phyloP scores from a whole-genome alignment of 768 basidiomycete genomes.

The Hypholoma fasciculare region DNA sequence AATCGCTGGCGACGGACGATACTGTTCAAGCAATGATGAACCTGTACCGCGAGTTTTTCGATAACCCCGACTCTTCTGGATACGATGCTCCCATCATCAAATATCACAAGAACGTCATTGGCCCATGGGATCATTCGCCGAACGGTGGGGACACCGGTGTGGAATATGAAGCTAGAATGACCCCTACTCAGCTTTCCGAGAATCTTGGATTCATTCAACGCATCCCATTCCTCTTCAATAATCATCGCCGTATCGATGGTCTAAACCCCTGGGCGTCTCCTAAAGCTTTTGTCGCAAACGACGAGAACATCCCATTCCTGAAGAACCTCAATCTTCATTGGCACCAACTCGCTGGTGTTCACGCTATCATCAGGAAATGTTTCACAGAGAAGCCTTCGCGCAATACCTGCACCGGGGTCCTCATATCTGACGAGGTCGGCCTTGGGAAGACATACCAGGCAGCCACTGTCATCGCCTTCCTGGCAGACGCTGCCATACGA shows the following conservation, averaged over 20 bases:
- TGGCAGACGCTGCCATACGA: constrained; percentile 9
- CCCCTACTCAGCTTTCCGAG: background rate
- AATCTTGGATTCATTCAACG: constrained; percentile 19
- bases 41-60: constrained; percentile 20
- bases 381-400: constrained; percentile 3
- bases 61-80: background rate
- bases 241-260: constrained; percentile 12
- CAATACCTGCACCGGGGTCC: constrained; percentile 8
- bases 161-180: constrained; percentile 16
- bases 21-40: constrained; percentile 14
- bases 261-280: constrained; percentile 18
- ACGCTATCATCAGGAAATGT: constrained; percentile 15
- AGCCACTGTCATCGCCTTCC: constrained; percentile 16
- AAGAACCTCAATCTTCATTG: constrained; percentile 16
- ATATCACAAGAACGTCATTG: background rate
- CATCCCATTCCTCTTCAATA: constrained; percentile 22
- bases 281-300: background rate
- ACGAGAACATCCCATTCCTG: background rate
- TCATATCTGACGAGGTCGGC: constrained; percentile 30
- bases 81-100: constrained; percentile 3
- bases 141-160: constrained; percentile 20
- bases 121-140: background rate
- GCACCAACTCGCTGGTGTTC: constrained; percentile 25
- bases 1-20: constrained; percentile 15
- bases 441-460: constrained; percentile 30